These are phyloP conservation scores for Aspergillus fumigatus DNA, from an alignment of 2,329 filamentous ascomycete genomes.

Conservation along the genomic window DNA sequence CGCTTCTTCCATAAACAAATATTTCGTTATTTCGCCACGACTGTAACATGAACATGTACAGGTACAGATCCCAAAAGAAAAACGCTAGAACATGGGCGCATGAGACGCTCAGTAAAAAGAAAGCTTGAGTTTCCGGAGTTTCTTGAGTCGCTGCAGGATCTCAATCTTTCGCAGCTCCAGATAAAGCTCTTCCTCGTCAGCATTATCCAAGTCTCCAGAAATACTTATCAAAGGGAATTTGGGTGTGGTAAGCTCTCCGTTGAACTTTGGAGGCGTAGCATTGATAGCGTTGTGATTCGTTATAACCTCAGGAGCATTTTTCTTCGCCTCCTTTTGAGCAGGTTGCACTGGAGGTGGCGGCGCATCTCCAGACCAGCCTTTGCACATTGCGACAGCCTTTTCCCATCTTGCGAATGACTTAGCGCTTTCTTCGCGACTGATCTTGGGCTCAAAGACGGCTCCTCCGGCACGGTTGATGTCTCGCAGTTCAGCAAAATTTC, in stretches of 20 bases:
- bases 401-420: conserved; percentile 65
- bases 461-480: conserved; percentile 67
- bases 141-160: conserved; percentile 32
- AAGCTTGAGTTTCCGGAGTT: conserved; percentile 21
- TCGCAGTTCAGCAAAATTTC: conserved; percentile 66
- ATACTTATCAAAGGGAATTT: conserved; percentile 17
- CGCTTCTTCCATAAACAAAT: not conserved
- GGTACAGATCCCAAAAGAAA: not conserved
- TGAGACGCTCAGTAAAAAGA: conserved; percentile 10
- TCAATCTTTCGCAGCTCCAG: conserved; percentile 33
- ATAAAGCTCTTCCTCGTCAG: conserved; percentile 33
- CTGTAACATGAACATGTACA: not conserved
- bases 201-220: conserved; percentile 26
- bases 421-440: conserved; percentile 49
- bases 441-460: conserved; percentile 64
- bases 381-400: conserved; percentile 70
- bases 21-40: not conserved
- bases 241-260: conserved; percentile 14
- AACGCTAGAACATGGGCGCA: not conserved
- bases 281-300: conserved; percentile 9
- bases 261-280: conserved; percentile 6
- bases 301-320: conserved; percentile 7
- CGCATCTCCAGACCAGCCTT: conserved; percentile 53
- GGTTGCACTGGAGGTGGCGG: not conserved
- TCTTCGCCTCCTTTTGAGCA: not conserved